phyloP scores from a whole-genome alignment of 2,329 filamentous ascomycete species.

The Grosmannia serpens region DNA sequence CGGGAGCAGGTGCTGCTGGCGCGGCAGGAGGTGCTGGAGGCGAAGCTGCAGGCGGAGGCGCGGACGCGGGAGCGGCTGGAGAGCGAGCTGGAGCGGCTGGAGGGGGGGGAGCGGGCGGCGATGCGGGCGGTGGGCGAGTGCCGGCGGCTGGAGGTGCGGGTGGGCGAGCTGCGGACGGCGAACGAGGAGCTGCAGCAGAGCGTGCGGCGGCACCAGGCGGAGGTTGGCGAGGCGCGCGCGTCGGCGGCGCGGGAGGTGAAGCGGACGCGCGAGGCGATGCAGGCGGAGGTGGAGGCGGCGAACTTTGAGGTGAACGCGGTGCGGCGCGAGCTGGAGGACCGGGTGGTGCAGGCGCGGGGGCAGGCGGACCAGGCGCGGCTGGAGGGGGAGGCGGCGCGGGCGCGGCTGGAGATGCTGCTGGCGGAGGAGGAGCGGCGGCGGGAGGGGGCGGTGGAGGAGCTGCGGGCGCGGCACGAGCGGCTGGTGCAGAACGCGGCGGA shows the following conservation, averaged over 20 bases:
- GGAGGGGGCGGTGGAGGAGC: conserved; percentile 59
- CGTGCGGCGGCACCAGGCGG: conserved; percentile 60
- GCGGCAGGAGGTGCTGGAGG: conserved; percentile 68
- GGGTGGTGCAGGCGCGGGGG: conserved; percentile 57
- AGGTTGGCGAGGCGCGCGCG: conserved; percentile 75
- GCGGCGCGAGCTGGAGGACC: conserved; percentile 69
- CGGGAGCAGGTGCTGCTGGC: conserved; percentile 70
- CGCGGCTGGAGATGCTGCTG: conserved; percentile 70
- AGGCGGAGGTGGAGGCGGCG: conserved; percentile 70
- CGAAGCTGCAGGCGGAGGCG: conserved; percentile 62
- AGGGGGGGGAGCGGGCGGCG: conserved; percentile 51
- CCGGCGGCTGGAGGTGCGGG: conserved; percentile 44
- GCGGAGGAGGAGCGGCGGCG: conserved; percentile 45
- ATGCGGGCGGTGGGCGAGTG: conserved; percentile 53
- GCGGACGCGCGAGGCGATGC: conserved; percentile 65
- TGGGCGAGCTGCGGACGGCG: conserved; percentile 50
- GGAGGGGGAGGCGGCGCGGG: conserved; percentile 70
- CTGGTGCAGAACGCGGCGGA: conserved; percentile 63
- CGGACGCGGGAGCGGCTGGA: conserved; percentile 57
- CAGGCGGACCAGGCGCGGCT: conserved; percentile 69
- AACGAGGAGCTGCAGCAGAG: conserved; percentile 62
- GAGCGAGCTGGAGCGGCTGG: conserved; percentile 53
- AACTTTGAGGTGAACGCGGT: conserved; percentile 79
- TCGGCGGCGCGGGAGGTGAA: conserved; percentile 70
- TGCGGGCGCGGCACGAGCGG: conserved; percentile 64